Evolutionary conservation across 179 eudicot genomes (phyloP).

Genomic region (Vitellaria paradoxa): DNA sequence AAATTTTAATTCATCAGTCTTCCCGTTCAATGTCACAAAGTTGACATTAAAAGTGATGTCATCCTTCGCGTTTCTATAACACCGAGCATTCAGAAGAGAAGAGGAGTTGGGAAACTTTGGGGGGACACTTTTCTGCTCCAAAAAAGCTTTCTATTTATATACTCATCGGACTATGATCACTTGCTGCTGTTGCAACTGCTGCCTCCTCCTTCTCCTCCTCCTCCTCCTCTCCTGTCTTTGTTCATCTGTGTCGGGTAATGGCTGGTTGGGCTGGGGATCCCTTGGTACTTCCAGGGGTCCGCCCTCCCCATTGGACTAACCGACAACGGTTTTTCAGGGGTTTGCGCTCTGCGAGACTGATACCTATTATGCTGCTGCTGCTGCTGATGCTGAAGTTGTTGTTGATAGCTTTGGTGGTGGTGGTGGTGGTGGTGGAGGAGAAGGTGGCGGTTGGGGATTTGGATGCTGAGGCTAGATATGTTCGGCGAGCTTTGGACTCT

Average conservation of each 20-base stretch:
- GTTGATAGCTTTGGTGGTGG: background rate
- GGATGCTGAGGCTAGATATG: conserved; percentile 30
- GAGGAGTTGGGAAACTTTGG: no score
- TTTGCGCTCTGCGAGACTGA: background rate
- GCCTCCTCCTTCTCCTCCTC: no score
- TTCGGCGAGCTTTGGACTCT: conserved; percentile 65
- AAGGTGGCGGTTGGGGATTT: conserved; percentile 14
- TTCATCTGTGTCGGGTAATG: background rate
- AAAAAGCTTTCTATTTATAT: conserved; percentile 15
- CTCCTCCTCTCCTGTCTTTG: conserved; percentile 15
- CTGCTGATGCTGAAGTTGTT: background rate
- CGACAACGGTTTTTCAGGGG: conserved; percentile 19
- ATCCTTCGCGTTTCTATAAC: no score
- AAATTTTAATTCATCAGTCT: no score
- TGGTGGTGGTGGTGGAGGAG: conserved; percentile 15
- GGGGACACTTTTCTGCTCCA: no score
- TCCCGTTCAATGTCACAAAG: no score
- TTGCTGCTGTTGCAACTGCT: conserved; percentile 6
- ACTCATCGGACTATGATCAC: conserved; percentile 13
- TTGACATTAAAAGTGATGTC: no score
- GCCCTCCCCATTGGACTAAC: conserved; percentile 30
- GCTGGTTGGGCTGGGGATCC: conserved; percentile 3
- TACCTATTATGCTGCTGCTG: conserved; percentile 17
- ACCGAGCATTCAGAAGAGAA: no score
- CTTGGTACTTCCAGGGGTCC: conserved; percentile 27